A percentile compares a stretch with the other conserved stretches of the same genome.
Evolutionary conservation across 2,329 filamentous ascomycete species (phyloP).

Genomic region (Hypoxylon sp.): DNA sequence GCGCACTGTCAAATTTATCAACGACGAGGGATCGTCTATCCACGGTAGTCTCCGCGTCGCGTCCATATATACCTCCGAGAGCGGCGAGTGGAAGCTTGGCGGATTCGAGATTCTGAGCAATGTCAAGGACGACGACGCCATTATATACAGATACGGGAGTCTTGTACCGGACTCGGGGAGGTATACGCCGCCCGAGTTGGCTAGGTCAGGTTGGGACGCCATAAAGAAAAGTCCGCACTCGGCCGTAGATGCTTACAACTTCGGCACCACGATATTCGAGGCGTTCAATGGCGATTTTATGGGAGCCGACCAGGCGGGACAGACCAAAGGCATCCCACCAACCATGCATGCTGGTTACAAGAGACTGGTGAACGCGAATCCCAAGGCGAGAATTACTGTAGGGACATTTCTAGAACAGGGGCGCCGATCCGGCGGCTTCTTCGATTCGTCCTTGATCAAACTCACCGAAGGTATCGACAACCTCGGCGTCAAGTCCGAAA

Average conservation of each 20-base stretch:
- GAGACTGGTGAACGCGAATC: constrained; percentile 84
- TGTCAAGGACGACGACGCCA: constrained; percentile 92
- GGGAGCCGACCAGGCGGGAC: constrained; percentile 79
- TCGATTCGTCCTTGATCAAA: constrained; percentile 90
- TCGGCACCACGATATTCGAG: constrained; percentile 85
- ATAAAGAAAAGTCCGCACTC: constrained; percentile 84
- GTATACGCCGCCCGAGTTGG: constrained; percentile 88
- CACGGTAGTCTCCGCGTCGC: constrained; percentile 86
- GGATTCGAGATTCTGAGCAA: constrained; percentile 94
- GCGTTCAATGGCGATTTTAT: constrained; percentile 87
- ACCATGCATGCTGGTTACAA: constrained; percentile 93
- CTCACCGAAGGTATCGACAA: constrained; percentile 93
- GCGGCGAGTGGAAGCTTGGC: constrained; percentile 96
- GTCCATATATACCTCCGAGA: constrained; percentile 92
- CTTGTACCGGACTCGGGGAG: constrained; percentile 83
- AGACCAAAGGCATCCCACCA: constrained; percentile 85
- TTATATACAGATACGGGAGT: constrained; percentile 92
- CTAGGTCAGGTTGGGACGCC: constrained; percentile 86
- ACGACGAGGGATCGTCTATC: constrained; percentile 88
- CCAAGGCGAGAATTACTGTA: constrained; percentile 85
- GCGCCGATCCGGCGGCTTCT: constrained; percentile 81
- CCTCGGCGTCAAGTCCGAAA: constrained; percentile 84
- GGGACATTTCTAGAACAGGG: constrained; percentile 91
- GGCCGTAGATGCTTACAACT: constrained; percentile 87
- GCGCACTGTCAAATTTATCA: constrained; percentile 94